phyloP scores from a whole-genome alignment of 768 basidiomycete species.

The Suillus lakei region DNA sequence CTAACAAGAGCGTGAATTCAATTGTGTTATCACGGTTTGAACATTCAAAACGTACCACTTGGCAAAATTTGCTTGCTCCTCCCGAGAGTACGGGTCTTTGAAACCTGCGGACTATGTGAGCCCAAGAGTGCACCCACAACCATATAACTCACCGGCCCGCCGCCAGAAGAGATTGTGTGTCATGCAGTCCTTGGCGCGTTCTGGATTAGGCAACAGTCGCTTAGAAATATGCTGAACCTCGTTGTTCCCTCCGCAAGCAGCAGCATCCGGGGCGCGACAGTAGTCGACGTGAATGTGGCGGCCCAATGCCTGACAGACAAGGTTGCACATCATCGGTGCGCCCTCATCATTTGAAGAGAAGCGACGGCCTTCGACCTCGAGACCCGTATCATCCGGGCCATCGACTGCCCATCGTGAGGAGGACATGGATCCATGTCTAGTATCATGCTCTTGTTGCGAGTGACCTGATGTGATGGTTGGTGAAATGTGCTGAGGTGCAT shows the following conservation, averaged over 20 bases:
- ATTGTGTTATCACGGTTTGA: background rate
- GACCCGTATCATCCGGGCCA: slow-evolving; percentile 48
- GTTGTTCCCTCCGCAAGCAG: slow-evolving; percentile 41
- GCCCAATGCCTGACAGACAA: slow-evolving; percentile 58
- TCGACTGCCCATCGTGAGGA: slow-evolving; percentile 61
- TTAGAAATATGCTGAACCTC: slow-evolving; percentile 52
- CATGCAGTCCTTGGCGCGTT: slow-evolving; percentile 55
- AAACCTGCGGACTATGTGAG: slow-evolving; percentile 45
- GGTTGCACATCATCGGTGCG: slow-evolving; percentile 66
- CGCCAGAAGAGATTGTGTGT: slow-evolving; percentile 62
- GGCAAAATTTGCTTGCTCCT: slow-evolving; percentile 56
- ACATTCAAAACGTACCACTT: slow-evolving; percentile 48
- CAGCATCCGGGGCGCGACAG: slow-evolving; percentile 47
- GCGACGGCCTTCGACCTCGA: slow-evolving; percentile 60
- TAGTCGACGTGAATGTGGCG: slow-evolving; percentile 62
- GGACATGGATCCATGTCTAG: slow-evolving; percentile 67
- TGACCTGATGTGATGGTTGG: slow-evolving; percentile 45
- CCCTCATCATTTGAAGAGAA: slow-evolving; percentile 60
- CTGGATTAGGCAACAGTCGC: slow-evolving; percentile 51
- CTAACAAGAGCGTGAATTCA: slow-evolving; percentile 27
- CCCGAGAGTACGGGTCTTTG: slow-evolving; percentile 66
- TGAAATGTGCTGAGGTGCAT: background rate
- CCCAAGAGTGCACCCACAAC: too few species aligned
- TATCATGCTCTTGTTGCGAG: slow-evolving; percentile 63
- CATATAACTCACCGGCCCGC: slow-evolving; percentile 49